Conservation (phyloP, 2,329 filamentous ascomycete genomes). For the Fusarium pseudocircinatum region DNA sequence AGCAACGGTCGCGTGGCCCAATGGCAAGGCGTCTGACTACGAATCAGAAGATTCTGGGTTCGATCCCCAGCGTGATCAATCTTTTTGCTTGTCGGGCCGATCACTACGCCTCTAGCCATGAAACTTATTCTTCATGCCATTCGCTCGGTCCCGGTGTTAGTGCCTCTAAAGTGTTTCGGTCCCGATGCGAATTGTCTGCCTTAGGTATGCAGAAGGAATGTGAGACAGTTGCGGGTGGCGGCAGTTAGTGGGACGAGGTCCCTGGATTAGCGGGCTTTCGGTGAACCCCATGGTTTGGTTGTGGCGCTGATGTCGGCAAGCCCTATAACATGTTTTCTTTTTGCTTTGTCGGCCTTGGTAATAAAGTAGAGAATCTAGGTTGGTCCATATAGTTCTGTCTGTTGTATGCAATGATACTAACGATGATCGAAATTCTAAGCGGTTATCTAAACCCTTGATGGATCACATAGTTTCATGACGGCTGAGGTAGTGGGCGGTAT, state of each 20-base stretch:
- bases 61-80: constrained; percentile 42
- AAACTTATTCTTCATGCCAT: no score
- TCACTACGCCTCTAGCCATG: no score
- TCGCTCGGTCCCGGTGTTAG: neutral
- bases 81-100: neutral
- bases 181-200: neutral
- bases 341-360: neutral
- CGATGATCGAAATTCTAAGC: neutral
- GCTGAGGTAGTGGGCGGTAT: neutral
- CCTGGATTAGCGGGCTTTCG: neutral
- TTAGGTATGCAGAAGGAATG: neutral
- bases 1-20: constrained; percentile 39
- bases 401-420: neutral
- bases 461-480: no score
- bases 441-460: no score
- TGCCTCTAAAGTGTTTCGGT: neutral
- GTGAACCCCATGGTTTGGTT: neutral
- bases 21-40: constrained; percentile 49
- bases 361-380: neutral
- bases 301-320: neutral
- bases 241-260: neutral
- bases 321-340: no score
- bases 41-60: constrained; percentile 49
- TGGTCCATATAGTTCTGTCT: neutral
- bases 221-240: neutral